phyloP scores from a whole-genome alignment of 306 rosid genomes.

The Quercus mongolica region DNA sequence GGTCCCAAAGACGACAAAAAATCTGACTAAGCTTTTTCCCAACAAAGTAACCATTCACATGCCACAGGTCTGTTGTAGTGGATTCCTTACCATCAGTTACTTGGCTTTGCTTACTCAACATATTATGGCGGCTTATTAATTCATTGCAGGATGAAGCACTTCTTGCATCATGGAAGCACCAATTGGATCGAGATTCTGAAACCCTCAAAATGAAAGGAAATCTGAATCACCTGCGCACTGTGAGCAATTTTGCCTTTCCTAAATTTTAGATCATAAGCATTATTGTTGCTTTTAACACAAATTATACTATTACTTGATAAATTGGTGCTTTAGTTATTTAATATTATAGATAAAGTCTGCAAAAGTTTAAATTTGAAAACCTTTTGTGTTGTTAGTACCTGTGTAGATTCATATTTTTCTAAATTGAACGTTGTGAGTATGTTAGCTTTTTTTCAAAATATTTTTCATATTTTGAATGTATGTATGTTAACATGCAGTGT shows the following conservation, averaged over 20 bases:
- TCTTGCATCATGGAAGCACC: slow-evolving; percentile 94
- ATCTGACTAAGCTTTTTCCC: slow-evolving; percentile 91
- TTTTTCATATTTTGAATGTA: too few species aligned
- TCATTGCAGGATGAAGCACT: slow-evolving; percentile 74
- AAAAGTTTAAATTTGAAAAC: background rate
- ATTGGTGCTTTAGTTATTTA: background rate
- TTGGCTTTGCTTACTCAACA: background rate
- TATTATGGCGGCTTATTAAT: slow-evolving; percentile 4
- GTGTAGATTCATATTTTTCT: background rate
- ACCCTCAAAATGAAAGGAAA: slow-evolving; percentile 96
- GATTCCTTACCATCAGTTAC: slow-evolving; percentile 6
- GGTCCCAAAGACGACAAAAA: slow-evolving; percentile 93
- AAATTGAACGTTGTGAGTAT: slow-evolving; percentile 17
- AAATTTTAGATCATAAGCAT: background rate
- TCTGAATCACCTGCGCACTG: slow-evolving; percentile 67
- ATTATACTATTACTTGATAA: background rate
- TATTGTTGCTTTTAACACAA: background rate
- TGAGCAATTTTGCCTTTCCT: slow-evolving; percentile 33
- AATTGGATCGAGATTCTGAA: slow-evolving; percentile 82
- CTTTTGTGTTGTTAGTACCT: background rate
- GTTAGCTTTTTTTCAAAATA: too few species aligned
- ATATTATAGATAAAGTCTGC: background rate
- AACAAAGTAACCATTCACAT: slow-evolving; percentile 91
- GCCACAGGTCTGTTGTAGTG: slow-evolving; percentile 82
- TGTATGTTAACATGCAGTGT: background rate